Evolutionary conservation across 1,284 basidiomycete genomes (phyloP).

Genomic region (Ganoderma multipileum): DNA sequence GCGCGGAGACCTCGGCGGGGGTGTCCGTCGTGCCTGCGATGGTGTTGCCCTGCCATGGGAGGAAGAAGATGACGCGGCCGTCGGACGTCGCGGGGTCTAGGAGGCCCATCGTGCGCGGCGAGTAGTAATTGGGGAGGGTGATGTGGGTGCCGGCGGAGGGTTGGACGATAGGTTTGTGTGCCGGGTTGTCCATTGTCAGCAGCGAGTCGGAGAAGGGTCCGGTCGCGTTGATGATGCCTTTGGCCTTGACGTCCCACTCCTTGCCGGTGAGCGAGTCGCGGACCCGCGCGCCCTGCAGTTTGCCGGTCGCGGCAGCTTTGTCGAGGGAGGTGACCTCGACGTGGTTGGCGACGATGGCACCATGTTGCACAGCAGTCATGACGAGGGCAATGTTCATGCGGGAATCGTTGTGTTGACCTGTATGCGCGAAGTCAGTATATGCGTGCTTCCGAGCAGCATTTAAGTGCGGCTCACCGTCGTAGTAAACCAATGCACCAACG

Average conservation of each 20-base stretch:
- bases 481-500: conserved; percentile 95
- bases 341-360: conserved; percentile 91
- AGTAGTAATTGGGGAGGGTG: conserved; percentile 97
- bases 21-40: conserved; percentile 98
- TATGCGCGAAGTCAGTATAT: not conserved
- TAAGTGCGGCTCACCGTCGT: conserved; percentile 73
- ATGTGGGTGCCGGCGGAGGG: conserved; percentile 96
- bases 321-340: conserved; percentile 85
- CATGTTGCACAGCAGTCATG: conserved; percentile 94
- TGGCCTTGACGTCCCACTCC: conserved; percentile 85
- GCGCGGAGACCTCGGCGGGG: conserved; percentile 77
- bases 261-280: conserved; percentile 87
- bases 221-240: conserved; percentile 96
- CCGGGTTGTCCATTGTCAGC: conserved; percentile 86
- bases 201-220: conserved; percentile 94
- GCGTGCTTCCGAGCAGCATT: not conserved
- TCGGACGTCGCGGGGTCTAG: conserved; percentile 96
- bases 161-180: conserved; percentile 87
- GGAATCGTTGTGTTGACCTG: conserved; percentile 97
- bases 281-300: conserved; percentile 81
- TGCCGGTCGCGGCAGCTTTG: conserved; percentile 71
- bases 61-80: conserved; percentile 98
- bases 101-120: conserved; percentile 94
- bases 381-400: conserved; percentile 97
- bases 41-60: conserved; percentile 98